Evolutionary conservation across 164 flowering plant genomes (phyloP), one percentile per base, ranked within the genome.

Genomic region (Vitis rotundifolia): DNA sequence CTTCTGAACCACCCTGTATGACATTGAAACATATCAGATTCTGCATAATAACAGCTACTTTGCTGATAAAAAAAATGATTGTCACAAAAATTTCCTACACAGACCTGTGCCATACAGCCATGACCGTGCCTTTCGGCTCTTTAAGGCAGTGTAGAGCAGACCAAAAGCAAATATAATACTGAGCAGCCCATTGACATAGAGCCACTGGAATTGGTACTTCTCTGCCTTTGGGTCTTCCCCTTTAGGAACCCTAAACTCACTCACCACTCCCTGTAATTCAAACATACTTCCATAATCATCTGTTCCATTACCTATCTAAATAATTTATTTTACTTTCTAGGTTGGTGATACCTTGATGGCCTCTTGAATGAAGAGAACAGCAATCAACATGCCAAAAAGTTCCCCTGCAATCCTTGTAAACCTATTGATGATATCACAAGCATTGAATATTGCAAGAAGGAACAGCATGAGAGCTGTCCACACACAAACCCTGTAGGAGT

Each of bases 351-450:
- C 86, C 85, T 75, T 79, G 60, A 86, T 69, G 16, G 88, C 89
- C 69, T 86, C 73, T 78, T 86, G 88, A 50, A 86, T 71, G 73
- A 86, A 86, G 14, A 86, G 76, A 66, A 82, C 85, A 26, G 84
- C 55, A 71, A 86, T 86, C 68, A 86, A 71, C 88, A 86, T 82
- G 73, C 89, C 89, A 72, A 86, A 86, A 54, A 79, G 78, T 53
- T 86, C 89, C 15, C 88, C 87, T 1, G 89, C 87, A 49, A 84
- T 67, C 70, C 89, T 77, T 13, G 89, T 86, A 66, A 86, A 86
- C 61, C 76, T 75, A 49, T 58, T 80, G 76, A 87, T 85, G 14
- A 85, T 59, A 8, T 67, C 37, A 59, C 88, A 80, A 10, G 85
- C 90, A 69, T 83, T 83, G 65, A 87, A 83, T 67, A 82, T 77